Percentiles rank a stretch among this genome's conserved stretches.
phyloP scores from a whole-genome alignment of 2,329 filamentous ascomycete genomes.

The Diplodia sapinea region DNA sequence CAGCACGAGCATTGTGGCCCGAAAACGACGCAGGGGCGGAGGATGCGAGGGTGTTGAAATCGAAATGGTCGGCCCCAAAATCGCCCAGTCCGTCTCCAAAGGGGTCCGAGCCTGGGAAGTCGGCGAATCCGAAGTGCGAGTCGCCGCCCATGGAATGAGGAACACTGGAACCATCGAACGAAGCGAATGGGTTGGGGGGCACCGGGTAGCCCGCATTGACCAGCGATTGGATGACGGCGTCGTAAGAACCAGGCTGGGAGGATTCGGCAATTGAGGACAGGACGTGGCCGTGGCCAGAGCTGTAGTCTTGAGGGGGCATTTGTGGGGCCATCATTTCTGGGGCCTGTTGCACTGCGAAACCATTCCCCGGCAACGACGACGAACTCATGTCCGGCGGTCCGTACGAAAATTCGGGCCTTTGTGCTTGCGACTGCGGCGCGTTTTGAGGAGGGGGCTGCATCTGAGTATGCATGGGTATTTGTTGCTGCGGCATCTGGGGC shows the following conservation, averaged over 20 bases:
- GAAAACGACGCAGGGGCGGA: conserved; percentile 39
- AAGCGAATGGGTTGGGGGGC: conserved; percentile 38
- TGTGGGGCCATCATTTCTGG: conserved; percentile 28
- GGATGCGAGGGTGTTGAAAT: conserved; percentile 39
- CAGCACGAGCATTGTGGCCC: conserved; percentile 41
- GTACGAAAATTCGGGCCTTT: conserved; percentile 15
- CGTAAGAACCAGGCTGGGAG: conserved; percentile 30
- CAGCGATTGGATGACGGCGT: conserved; percentile 45
- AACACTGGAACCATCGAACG: conserved; percentile 38
- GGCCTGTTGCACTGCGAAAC: conserved; percentile 25
- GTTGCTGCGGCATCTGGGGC: conserved; percentile 22
- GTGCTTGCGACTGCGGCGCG: conserved; percentile 22
- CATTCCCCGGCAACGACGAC: conserved; percentile 41
- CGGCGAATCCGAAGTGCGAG: conserved; percentile 31
- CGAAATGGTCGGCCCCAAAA: conserved; percentile 36
- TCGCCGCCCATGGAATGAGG: conserved; percentile 38
- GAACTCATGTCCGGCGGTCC: conserved; percentile 44
- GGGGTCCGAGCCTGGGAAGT: conserved; percentile 40
- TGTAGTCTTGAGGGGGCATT: conserved; percentile 24
- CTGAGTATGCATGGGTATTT: conserved; percentile 17
- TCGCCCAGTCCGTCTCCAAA: conserved; percentile 39
- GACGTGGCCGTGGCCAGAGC: conserved; percentile 23
- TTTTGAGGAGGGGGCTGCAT: conserved; percentile 21
- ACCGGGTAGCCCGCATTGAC: conserved; percentile 40
- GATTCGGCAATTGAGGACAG: conserved; percentile 31